Evolutionary conservation across 2,329 filamentous ascomycete genomes (phyloP), one percentile per base, ranked within the genome.

Genomic region (Neocatenulostroma microsporum): DNA sequence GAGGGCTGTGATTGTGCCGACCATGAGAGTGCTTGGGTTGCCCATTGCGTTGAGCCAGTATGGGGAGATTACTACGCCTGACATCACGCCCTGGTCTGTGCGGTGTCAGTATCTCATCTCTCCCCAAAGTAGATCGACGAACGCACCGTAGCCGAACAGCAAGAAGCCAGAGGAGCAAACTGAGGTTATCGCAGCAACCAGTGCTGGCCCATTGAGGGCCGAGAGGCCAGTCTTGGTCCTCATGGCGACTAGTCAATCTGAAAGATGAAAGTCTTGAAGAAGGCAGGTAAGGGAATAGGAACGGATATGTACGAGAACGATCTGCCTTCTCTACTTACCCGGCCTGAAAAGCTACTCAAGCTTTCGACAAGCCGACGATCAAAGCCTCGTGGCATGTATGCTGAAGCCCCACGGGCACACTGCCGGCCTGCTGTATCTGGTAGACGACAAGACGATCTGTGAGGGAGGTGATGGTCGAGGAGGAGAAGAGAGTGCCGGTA

Each of bases 121-220:
- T 24, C 23, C 8, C 9, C 23, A 24, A 24, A 8, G 23, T n/a
- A 8, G n/a, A 8, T n/a, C 8, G n/a, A n/a, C n/a, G 23, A 8
- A 30, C 27, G 15, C 10, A 30, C 27, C 27, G 27, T 30, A 30
- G 27, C 27, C 27, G 15, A 30, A 30, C 11, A 30, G 27, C 14
- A 30, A 14, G 27, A 30, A 30, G 14, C 27, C 27, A 9, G 27
- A 9, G 9, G 23, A 24, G 23, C 23, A 24, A n/a, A n/a, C 23
- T 9, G 23, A 24, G 9, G 23, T 24, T 8, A 24, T 24, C 9
- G 23, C 23, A 8, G 23, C 23, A 8, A 24, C 23, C 23, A 24
- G 23, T n/a, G 23, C 23, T 24, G 23, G 9, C 9, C 23, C 23
- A n/a, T 24, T 24, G n/a, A 24, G 23, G 23, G 23, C 23, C 23